Conservation (phyloP, 345 rosid genomes). For the Brassica nigra region DNA sequence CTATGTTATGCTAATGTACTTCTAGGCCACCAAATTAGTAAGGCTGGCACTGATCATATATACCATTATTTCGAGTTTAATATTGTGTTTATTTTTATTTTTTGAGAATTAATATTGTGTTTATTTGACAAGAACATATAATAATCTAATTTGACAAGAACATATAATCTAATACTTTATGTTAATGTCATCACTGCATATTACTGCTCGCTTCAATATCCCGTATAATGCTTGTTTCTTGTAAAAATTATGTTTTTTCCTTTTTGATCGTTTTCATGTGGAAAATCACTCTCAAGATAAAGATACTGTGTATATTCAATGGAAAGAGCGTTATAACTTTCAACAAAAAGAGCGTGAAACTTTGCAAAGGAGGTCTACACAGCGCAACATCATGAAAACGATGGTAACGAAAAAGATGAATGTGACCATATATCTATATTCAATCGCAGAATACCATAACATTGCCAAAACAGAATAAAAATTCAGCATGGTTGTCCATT, state of each 20-base stretch:
- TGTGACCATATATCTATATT: constrained; percentile 12
- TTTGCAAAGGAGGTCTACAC: constrained; percentile 17
- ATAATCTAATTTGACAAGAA: background rate
- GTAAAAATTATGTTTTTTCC: background rate
- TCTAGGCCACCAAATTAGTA: background rate
- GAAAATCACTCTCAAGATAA: constrained; percentile 26
- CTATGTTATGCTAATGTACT: background rate
- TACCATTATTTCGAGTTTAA: background rate
- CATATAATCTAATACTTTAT: background rate
- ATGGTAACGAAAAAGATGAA: constrained; percentile 15
- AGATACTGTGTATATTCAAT: constrained; percentile 30
- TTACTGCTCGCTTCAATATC: background rate
- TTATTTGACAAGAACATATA: background rate
- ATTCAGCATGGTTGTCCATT: no score
- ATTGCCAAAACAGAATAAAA: no score
- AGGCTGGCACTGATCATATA: background rate
- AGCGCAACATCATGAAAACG: constrained; percentile 24
- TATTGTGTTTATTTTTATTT: background rate
- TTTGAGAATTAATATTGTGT: background rate
- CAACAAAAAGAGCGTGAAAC: constrained; percentile 19
- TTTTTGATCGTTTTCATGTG: background rate
- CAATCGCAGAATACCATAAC: background rate
- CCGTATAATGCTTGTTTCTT: background rate
- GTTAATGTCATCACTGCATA: background rate
- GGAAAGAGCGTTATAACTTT: constrained; percentile 20